These are phyloP conservation scores for Eragrostis nindensis DNA, from an alignment of 176 grass and related monocot genomes.

Conservation along the genomic window DNA sequence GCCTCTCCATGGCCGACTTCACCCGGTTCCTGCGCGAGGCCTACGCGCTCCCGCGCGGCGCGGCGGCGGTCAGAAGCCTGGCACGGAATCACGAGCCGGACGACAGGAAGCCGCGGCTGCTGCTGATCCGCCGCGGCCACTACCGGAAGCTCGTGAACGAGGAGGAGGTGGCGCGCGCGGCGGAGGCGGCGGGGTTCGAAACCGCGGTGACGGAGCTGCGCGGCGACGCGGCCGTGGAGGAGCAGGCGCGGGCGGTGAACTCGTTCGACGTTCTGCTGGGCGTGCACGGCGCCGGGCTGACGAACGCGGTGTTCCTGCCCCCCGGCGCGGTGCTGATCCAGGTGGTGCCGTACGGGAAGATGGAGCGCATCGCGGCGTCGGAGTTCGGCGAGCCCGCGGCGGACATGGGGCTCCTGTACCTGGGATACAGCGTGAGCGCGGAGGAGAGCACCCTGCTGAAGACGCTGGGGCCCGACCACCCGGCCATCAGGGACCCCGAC, in stretches of 20 bases:
- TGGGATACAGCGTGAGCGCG: background rate
- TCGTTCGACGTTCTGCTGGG: slow-evolving; percentile 75
- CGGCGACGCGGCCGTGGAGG: background rate
- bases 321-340: slow-evolving; percentile 63
- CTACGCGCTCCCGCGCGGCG: background rate
- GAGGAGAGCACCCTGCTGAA: background rate
- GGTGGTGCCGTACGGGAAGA: slow-evolving; percentile 71
- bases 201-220: background rate
- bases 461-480: background rate
- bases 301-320: slow-evolving; percentile 76
- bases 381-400: slow-evolving; percentile 15
- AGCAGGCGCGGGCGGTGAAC: slow-evolving; percentile 17
- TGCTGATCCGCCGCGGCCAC: background rate
- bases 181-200: slow-evolving; percentile 17
- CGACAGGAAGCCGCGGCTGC: background rate
- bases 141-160: slow-evolving; percentile 5
- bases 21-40: background rate
- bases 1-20: background rate
- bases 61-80: background rate
- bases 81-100: background rate
- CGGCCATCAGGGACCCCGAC: background rate
- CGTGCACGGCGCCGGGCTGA: slow-evolving; percentile 75
- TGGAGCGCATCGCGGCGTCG: slow-evolving; percentile 31
- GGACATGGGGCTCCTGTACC: background rate
- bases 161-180: background rate